Evolutionary conservation across 495 filamentous ascomycete genomes (phyloP).

Genomic region (Xylaria nigripes): DNA sequence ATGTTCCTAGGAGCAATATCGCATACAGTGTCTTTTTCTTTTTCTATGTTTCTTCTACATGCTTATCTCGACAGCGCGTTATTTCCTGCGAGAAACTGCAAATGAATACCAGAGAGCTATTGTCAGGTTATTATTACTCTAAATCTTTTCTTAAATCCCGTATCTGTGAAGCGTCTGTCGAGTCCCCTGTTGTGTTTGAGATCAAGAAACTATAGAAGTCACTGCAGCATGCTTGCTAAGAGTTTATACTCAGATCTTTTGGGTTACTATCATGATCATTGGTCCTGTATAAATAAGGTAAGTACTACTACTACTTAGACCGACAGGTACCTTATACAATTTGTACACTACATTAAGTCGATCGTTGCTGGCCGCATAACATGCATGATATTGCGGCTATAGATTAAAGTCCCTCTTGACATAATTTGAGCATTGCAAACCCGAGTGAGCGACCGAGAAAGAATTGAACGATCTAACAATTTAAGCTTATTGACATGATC

Average conservation of each 20-base stretch:
- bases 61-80: neutral
- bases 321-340: too few species aligned
- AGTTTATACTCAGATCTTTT: neutral
- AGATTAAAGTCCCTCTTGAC: too few species aligned
- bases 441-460: too few species aligned
- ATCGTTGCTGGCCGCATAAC: too few species aligned
- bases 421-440: too few species aligned
- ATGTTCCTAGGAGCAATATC: slow-evolving; percentile 6
- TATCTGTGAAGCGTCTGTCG: neutral
- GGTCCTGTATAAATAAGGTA: too few species aligned
- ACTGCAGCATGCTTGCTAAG: neutral
- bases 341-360: too few species aligned
- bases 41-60: neutral
- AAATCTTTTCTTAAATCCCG: neutral
- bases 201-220: neutral
- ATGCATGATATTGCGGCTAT: too few species aligned
- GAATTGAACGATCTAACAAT: too few species aligned
- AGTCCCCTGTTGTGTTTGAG: neutral
- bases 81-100: neutral
- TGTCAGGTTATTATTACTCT: neutral
- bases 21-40: slow-evolving; percentile 1
- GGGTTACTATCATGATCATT: too few species aligned
- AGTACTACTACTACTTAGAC: too few species aligned
- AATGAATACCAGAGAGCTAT: neutral
- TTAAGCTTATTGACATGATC: too few species aligned